A percentile compares a stretch with the other conserved stretches of the same genome.
phyloP scores from a whole-genome alignment of 2,329 filamentous ascomycete genomes.

The Penicillium nordicum region DNA sequence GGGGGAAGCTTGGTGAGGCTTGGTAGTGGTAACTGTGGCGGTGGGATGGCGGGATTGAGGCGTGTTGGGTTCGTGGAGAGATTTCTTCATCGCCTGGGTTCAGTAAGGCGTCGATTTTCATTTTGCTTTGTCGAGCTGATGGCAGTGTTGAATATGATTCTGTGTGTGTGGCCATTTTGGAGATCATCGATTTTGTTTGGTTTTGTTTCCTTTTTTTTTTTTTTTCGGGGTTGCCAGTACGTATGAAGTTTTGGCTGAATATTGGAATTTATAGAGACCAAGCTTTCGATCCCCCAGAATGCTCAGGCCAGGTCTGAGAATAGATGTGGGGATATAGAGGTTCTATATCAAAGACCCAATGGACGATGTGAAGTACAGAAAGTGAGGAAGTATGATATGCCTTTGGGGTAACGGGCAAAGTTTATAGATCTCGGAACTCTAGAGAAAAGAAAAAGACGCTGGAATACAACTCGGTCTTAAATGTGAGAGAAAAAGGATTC shows the following conservation, averaged over 20 bases:
- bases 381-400: neutral
- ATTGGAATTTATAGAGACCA: neutral
- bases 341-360: constrained; percentile 5
- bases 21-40: constrained; percentile 20
- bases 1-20: constrained; percentile 29
- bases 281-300: neutral
- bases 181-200: neutral
- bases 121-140: constrained; percentile 29
- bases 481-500: constrained; percentile 10
- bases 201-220: too few relatives aligned
- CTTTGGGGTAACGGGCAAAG: constrained; percentile 6
- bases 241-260: neutral
- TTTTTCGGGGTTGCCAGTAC: neutral
- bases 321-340: constrained; percentile 1
- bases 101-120: constrained; percentile 35
- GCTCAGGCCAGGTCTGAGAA: neutral
- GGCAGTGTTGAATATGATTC: constrained; percentile 20
- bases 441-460: constrained; percentile 14
- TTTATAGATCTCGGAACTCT: constrained; percentile 22
- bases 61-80: constrained; percentile 20
- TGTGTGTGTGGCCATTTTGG: constrained; percentile 16
- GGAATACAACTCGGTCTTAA: constrained; percentile 21
- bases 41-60: constrained; percentile 13
- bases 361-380: neutral
- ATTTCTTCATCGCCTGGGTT: constrained; percentile 29